phyloP scores from a whole-genome alignment of 2,329 filamentous ascomycete species.

The Botrytis porri region DNA sequence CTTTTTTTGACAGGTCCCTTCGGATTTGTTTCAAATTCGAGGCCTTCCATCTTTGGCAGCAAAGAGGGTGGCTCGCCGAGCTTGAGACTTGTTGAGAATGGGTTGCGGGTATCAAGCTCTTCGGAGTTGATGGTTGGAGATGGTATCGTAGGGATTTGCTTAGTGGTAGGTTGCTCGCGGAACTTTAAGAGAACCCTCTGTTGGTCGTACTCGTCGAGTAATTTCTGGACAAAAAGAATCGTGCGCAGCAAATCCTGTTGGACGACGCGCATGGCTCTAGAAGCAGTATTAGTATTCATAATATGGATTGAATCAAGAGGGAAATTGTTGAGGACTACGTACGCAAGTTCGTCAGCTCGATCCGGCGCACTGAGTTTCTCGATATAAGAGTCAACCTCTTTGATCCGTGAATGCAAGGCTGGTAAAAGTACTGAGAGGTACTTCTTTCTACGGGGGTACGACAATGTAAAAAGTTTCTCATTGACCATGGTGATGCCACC shows the following conservation, averaged over 20 bases:
- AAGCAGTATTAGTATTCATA: background rate
- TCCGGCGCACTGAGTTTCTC: background rate
- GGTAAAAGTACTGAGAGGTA: background rate
- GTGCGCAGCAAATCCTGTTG: background rate
- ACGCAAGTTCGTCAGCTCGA: background rate
- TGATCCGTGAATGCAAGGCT: background rate
- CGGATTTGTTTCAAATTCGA: background rate
- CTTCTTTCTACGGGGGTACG: background rate
- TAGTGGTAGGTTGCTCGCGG: background rate
- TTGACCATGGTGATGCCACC: background rate
- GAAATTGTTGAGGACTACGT: background rate
- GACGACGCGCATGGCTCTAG: background rate
- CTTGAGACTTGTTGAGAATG: background rate
- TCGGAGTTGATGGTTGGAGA: background rate
- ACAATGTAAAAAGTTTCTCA: background rate
- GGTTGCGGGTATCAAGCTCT: background rate
- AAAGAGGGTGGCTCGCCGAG: background rate
- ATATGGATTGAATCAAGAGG: fast-evolving
- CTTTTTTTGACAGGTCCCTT: background rate
- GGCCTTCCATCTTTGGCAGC: background rate
- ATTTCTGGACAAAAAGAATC: background rate
- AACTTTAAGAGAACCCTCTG: background rate
- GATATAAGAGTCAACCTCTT: background rate
- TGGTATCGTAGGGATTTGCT: background rate
- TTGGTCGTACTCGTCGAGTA: background rate